Conservation (phyloP, 2,329 filamentous ascomycete species). For the Diplocarpon mali region DNA sequence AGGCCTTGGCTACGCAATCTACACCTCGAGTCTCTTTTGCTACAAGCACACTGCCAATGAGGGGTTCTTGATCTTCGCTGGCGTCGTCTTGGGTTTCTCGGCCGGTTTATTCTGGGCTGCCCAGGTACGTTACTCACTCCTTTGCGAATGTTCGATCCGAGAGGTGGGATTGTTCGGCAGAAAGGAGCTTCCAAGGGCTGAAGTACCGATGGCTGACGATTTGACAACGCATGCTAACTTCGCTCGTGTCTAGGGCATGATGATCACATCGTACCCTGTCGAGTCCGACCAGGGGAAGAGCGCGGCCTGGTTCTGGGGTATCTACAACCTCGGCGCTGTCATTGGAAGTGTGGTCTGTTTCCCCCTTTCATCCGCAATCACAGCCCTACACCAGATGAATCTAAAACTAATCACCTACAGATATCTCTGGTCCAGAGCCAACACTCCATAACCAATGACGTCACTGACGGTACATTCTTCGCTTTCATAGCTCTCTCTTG, state of each 20-base stretch:
- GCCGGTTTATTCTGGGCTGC: conserved; percentile 61
- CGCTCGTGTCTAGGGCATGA: conserved; percentile 56
- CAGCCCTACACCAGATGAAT: not conserved
- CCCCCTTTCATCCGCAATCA: not conserved
- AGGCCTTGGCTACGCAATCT: conserved; percentile 64
- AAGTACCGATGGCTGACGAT: not conserved
- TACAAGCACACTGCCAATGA: conserved; percentile 46
- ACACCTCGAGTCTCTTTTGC: conserved; percentile 56
- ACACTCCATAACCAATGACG: conserved; percentile 34
- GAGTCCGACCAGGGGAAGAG: conserved; percentile 74
- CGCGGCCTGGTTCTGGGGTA: conserved; percentile 54
- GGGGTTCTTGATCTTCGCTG: conserved; percentile 63
- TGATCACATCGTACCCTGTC: conserved; percentile 78
- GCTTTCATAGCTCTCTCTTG: conserved; percentile 9
- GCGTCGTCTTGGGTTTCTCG: conserved; percentile 61
- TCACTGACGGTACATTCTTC: conserved; percentile 8
- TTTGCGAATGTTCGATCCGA: conserved; percentile 19
- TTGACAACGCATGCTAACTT: not conserved
- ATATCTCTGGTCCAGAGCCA: conserved; percentile 54
- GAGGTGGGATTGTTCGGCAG: not conserved
- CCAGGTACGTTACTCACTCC: not conserved
- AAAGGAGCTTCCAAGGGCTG: not conserved
- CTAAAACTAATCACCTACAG: not conserved
- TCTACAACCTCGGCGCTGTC: conserved; percentile 9
- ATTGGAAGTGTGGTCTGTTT: conserved; percentile 4